Conservation (phyloP, 768 basidiomycete genomes). For the Suillus weaverae region DNA sequence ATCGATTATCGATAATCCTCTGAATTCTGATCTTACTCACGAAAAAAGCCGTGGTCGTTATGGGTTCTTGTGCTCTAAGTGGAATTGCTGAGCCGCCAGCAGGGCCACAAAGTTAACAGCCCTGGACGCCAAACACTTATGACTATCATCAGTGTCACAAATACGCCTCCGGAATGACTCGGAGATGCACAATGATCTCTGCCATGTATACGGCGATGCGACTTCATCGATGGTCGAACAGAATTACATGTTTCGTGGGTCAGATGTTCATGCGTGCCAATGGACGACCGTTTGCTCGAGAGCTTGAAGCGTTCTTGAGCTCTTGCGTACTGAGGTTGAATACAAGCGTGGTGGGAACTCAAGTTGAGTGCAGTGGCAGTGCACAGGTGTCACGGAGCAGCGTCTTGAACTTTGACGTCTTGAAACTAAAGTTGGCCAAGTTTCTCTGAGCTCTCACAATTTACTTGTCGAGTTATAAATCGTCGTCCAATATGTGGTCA, state of each 20-base stretch:
- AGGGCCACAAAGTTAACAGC: neutral
- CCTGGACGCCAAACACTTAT: neutral
- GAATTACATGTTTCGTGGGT: neutral
- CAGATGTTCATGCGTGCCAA: neutral
- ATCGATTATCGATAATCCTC: neutral
- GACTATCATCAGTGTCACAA: too few species aligned
- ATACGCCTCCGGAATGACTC: neutral
- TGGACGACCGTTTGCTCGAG: neutral
- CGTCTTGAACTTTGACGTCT: neutral
- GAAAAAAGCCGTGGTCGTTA: neutral
- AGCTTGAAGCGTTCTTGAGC: too few species aligned
- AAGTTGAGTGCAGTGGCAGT: neutral
- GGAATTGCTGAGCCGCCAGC: neutral
- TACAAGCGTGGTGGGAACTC: too few species aligned
- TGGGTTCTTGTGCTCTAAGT: neutral
- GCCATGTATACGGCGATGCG: neutral
- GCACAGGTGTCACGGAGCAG: too few species aligned
- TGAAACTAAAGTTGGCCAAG: neutral
- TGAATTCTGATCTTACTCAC: neutral
- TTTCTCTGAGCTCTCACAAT: neutral
- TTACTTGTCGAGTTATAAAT: neutral
- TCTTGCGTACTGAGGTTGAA: too few species aligned
- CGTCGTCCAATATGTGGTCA: constrained; percentile 11
- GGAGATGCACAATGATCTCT: neutral
- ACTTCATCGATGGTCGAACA: neutral